Evolutionary conservation across 2,329 filamentous ascomycete species (phyloP).

Genomic region (Aspergillus brasiliensis): DNA sequence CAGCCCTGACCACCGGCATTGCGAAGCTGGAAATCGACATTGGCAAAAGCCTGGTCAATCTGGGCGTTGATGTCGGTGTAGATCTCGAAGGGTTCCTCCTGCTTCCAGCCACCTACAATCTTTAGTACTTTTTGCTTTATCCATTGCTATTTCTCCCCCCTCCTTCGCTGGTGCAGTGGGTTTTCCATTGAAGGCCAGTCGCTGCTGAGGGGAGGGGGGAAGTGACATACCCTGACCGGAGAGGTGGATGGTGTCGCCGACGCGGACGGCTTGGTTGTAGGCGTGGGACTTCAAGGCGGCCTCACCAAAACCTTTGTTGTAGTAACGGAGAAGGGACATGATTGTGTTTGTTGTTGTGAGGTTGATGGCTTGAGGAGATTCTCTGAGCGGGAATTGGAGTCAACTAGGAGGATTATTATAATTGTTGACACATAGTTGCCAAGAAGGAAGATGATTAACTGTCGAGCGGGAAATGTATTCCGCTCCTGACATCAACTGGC

Average conservation of each 20-base stretch:
- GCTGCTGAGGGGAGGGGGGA: neutral
- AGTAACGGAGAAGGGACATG: conserved; percentile 44
- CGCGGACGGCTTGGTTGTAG: conserved; percentile 54
- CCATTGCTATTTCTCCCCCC: neutral
- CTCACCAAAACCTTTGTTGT: conserved; percentile 39
- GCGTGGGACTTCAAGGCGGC: conserved; percentile 32
- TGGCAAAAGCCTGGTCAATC: conserved; percentile 58
- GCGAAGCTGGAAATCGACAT: conserved; percentile 56
- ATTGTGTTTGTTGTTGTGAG: too few relatives aligned
- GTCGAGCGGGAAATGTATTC: too few relatives aligned
- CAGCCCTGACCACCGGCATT: conserved; percentile 54
- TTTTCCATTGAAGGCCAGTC: too few relatives aligned
- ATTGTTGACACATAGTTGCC: too few relatives aligned
- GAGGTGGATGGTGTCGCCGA: conserved; percentile 52
- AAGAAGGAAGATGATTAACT: too few relatives aligned
- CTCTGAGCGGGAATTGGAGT: too few relatives aligned
- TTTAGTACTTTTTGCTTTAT: neutral
- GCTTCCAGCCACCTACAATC: conserved; percentile 39
- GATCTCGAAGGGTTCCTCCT: conserved; percentile 20
- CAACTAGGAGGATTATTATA: too few relatives aligned
- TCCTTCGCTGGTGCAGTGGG: too few relatives aligned
- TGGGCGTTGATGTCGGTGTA: conserved; percentile 46
- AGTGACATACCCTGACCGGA: conserved; percentile 26
- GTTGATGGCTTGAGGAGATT: too few relatives aligned
- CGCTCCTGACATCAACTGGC: too few relatives aligned